Base-by-base conservation (phyloP, 2,329 filamentous ascomycete genomes). In the Neonectria magnoliae region DNA sequence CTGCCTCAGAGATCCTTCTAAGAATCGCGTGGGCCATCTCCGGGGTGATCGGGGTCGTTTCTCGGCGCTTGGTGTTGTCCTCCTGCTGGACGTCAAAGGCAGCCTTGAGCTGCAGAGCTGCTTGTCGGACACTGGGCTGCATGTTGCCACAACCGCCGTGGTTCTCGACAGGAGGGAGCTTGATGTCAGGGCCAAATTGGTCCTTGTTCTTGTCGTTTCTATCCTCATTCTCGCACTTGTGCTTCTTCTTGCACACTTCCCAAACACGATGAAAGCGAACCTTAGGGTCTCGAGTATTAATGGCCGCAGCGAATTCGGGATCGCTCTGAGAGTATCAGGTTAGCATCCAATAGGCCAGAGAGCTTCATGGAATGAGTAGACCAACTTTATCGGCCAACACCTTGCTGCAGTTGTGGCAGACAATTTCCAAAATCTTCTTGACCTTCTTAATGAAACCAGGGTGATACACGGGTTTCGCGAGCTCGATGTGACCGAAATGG, bases 351-450 rank as follows among this genome's bases (percentile, higher is more conserved):
- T 82, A 81, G 82, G 77, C 76, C 77, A 77, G 81, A 80, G 82
- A 86, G 81, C 82, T 85, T 83, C 81, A 78, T 76, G 79, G 84
- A 85, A 85, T 77, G 76, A 78, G 75, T 69, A 86, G 85, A 97
- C 95, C 93, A 91, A 98, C 95, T 91, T 93, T 93, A 88, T 98
- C 94, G 83, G 94, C 91, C 86, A 97, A 89, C 78, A 98, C 93
- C 86, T 96, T 97, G 83, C 94, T 95, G 87, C 97, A 99, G 81
- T 97, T 98, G 84, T 97, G 94, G 87, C 97, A 99, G 81, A 99
- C 94, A 74, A 94, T 96, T 87, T 99, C 97, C 80, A 99, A 86
- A 75, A 99, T 89, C 86, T 98, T 99, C 87, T 99, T 99, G 82
- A 97, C 94, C 85, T 98, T 98, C 81, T 93, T 97, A 83, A 99